phyloP scores from a whole-genome alignment of 2,329 filamentous ascomycete species.

The Penicillium griseofulvum region DNA sequence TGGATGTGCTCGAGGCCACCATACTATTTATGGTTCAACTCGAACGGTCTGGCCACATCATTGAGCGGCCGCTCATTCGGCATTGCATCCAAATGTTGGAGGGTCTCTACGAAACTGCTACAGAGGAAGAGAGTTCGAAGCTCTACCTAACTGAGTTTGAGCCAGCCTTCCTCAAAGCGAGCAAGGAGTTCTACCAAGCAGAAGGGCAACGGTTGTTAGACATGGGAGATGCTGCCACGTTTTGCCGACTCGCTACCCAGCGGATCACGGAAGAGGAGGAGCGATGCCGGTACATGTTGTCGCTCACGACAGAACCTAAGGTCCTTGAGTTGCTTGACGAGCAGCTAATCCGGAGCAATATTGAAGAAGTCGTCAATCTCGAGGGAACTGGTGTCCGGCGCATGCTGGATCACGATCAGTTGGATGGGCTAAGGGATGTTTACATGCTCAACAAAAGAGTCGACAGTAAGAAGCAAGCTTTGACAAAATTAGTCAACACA shows the following conservation, averaged over 20 bases:
- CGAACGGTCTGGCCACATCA: slow-evolving; percentile 85
- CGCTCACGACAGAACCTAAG: slow-evolving; percentile 67
- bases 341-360: slow-evolving; percentile 72
- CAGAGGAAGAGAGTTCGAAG: slow-evolving; percentile 73
- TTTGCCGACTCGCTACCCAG: slow-evolving; percentile 71
- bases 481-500: slow-evolving; percentile 69
- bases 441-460: slow-evolving; percentile 77
- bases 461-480: slow-evolving; percentile 67
- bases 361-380: slow-evolving; percentile 78
- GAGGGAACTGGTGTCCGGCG: slow-evolving; percentile 78
- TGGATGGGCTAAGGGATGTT: slow-evolving; percentile 74
- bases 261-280: slow-evolving; percentile 78
- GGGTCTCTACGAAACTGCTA: slow-evolving; percentile 75
- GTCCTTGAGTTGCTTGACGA: slow-evolving; percentile 75
- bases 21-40: slow-evolving; percentile 88
- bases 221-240: slow-evolving; percentile 75
- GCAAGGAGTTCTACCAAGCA: slow-evolving; percentile 67
- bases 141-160: slow-evolving; percentile 85
- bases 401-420: slow-evolving; percentile 88
- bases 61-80: slow-evolving; percentile 78
- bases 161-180: slow-evolving; percentile 68
- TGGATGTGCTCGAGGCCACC: slow-evolving; percentile 74
- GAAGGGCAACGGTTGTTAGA: slow-evolving; percentile 74
- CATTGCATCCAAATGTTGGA: slow-evolving; percentile 88
- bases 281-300: slow-evolving; percentile 78